Conservation (phyloP, 2,329 filamentous ascomycete species). For the Anthostomella pinea region DNA sequence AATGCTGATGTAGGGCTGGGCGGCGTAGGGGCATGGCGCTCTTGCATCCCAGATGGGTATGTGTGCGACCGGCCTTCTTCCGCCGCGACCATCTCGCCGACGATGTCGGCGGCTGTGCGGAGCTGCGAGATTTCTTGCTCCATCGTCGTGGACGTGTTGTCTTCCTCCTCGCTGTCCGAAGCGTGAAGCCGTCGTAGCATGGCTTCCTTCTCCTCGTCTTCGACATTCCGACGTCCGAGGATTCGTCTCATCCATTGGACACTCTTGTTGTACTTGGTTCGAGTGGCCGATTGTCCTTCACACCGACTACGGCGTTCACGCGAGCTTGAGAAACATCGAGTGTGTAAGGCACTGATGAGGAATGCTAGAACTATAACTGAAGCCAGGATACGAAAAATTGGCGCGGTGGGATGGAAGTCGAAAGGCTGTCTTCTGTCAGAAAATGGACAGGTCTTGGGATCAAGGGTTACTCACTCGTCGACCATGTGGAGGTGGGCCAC, state of each 20-base stretch:
- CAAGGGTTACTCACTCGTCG: slow-evolving; percentile 6
- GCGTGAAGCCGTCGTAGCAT: slow-evolving; percentile 27
- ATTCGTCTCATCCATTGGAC: slow-evolving; percentile 27
- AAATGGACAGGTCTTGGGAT: not conserved
- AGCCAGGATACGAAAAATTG: slow-evolving; percentile 13
- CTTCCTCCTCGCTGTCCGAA: slow-evolving; percentile 27
- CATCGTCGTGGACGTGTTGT: slow-evolving; percentile 37
- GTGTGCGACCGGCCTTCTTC: slow-evolving; percentile 36
- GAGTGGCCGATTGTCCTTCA: slow-evolving; percentile 9
- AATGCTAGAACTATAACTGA: slow-evolving; percentile 25
- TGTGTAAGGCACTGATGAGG: slow-evolving; percentile 24
- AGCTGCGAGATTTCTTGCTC: slow-evolving; percentile 49
- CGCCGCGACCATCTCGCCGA: slow-evolving; percentile 44
- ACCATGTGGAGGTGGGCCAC: slow-evolving; percentile 6
- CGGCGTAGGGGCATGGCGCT: slow-evolving; percentile 18
- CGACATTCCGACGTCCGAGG: slow-evolving; percentile 17
- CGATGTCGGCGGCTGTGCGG: slow-evolving; percentile 43
- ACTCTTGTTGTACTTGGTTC: slow-evolving; percentile 30
- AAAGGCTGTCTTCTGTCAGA: slow-evolving; percentile 15
- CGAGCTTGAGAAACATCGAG: slow-evolving; percentile 26
- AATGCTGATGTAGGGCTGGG: slow-evolving; percentile 30
- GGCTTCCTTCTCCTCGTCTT: slow-evolving; percentile 38
- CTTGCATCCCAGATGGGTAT: slow-evolving; percentile 14
- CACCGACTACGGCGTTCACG: slow-evolving; percentile 27
- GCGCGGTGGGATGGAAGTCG: slow-evolving; percentile 7